phyloP scores from a whole-genome alignment of 2,329 filamentous ascomycete species.

The Sporothrix euskadiensis region DNA sequence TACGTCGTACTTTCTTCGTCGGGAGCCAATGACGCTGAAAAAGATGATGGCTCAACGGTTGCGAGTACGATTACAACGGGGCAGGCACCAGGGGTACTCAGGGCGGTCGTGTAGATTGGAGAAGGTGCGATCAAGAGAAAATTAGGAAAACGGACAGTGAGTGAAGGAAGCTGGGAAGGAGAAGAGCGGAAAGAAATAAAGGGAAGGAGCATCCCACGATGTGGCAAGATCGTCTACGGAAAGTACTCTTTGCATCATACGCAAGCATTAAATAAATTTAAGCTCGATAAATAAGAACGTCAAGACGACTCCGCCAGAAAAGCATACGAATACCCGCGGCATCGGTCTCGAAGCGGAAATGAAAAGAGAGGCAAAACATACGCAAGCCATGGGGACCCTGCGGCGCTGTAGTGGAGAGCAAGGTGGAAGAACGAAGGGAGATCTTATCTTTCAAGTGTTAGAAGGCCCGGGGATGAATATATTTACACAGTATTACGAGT shows the following conservation, averaged over 20 bases:
- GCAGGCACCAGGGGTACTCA: neutral
- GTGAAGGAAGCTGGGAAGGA: neutral
- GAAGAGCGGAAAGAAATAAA: neutral
- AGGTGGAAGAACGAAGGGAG: neutral
- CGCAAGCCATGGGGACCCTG: neutral
- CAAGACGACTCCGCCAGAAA: neutral
- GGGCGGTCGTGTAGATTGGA: neutral
- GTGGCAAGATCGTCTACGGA: neutral
- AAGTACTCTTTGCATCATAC: neutral
- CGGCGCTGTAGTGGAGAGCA: neutral
- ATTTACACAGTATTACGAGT: too few relatives aligned
- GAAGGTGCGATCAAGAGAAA: neutral
- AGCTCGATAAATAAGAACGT: neutral
- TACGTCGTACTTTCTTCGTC: neutral
- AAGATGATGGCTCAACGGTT: neutral
- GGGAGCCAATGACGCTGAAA: neutral
- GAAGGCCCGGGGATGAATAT: neutral
- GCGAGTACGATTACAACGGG: neutral
- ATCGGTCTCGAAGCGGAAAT: neutral
- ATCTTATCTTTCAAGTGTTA: neutral
- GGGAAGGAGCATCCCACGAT: neutral
- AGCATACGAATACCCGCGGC: slow-evolving; percentile 10
- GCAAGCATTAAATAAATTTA: neutral
- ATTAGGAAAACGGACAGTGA: neutral
- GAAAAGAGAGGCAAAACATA: neutral